Conservation (phyloP, 768 basidiomycete species). For the Dictyophora rubrovolvata region DNA sequence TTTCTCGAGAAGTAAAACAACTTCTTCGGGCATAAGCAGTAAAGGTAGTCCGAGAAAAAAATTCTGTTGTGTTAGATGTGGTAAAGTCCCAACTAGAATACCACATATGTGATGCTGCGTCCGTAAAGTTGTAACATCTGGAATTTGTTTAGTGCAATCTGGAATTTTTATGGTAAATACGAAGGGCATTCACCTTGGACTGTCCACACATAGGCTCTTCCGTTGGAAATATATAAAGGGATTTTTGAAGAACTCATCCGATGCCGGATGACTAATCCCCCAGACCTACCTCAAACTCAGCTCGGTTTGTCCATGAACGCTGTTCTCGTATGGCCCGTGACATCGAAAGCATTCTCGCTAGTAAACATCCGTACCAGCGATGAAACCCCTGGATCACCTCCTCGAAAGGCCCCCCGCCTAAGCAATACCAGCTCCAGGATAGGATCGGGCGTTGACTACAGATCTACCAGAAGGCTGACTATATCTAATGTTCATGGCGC, state of each 20-base stretch:
- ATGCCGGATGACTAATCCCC: not conserved
- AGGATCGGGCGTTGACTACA: conserved; percentile 19
- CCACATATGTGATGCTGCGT: conserved; percentile 78
- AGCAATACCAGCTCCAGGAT: conserved; percentile 21
- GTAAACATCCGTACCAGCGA: conserved; percentile 29
- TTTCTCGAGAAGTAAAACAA: conserved; percentile 74
- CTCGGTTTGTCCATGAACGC: not conserved
- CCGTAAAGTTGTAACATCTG: conserved; percentile 76
- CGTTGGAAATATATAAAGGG: conserved; percentile 62
- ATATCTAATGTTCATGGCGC: not conserved
- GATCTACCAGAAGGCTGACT: not conserved
- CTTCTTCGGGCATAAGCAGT: conserved; percentile 84
- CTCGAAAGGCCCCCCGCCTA: conserved; percentile 59
- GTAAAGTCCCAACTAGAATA: conserved; percentile 79
- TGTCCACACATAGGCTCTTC: conserved; percentile 83
- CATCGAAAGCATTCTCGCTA: conserved; percentile 40
- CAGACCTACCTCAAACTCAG: not conserved
- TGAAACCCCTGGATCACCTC: conserved; percentile 41
- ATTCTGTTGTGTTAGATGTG: conserved; percentile 93
- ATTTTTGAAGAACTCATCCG: conserved; percentile 24
- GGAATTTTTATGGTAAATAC: not conserved
- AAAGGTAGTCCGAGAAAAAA: conserved; percentile 91
- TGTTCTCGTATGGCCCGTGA: conserved; percentile 26
- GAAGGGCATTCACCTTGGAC: conserved; percentile 50
- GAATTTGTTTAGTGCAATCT: not conserved